A percentile compares a stretch with the other conserved stretches of the same genome.
phyloP scores from a whole-genome alignment of 371 early-diverging fungal genomes.

The Mucor irregularis region DNA sequence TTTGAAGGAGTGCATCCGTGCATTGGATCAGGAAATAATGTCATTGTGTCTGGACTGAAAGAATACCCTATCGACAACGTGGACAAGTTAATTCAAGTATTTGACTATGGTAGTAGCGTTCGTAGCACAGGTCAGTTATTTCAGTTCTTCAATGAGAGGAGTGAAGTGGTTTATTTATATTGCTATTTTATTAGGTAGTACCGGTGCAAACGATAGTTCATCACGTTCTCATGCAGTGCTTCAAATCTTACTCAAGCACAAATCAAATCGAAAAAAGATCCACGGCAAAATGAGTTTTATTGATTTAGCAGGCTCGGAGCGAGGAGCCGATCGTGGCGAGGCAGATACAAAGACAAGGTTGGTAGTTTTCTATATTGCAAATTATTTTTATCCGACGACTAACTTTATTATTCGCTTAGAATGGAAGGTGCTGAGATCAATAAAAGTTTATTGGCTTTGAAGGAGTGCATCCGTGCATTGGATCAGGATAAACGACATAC shows the following conservation, averaged over 20 bases:
- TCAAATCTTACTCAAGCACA: slow-evolving; percentile 80
- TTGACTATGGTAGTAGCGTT: slow-evolving; percentile 87
- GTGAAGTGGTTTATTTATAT: too few species aligned
- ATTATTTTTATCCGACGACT: too few species aligned
- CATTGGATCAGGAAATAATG: slow-evolving; percentile 92
- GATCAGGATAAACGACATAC: slow-evolving; percentile 90
- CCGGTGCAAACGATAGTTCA: slow-evolving; percentile 95
- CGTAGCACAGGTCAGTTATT: slow-evolving; percentile 79
- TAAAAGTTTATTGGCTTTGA: slow-evolving; percentile 93
- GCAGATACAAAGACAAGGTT: slow-evolving; percentile 86
- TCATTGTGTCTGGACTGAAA: slow-evolving; percentile 83
- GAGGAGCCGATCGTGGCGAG: slow-evolving; percentile 97
- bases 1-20: slow-evolving; percentile 96
- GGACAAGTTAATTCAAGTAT: slow-evolving; percentile 85
- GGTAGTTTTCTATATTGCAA: background rate
- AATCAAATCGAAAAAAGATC: slow-evolving; percentile 53
- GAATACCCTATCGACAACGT: slow-evolving; percentile 84
- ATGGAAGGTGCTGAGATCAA: slow-evolving; percentile 98
- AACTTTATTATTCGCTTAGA: too few species aligned
- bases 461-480: slow-evolving; percentile 96
- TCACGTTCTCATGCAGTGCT: slow-evolving; percentile 98
- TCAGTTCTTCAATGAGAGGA: background rate
- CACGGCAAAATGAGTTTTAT: slow-evolving; percentile 95
- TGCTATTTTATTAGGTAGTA: slow-evolving; percentile 76
- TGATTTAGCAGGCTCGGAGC: slow-evolving; percentile 99